Conservation (phyloP, 345 rosid genomes). For the Triadica sebifera region DNA sequence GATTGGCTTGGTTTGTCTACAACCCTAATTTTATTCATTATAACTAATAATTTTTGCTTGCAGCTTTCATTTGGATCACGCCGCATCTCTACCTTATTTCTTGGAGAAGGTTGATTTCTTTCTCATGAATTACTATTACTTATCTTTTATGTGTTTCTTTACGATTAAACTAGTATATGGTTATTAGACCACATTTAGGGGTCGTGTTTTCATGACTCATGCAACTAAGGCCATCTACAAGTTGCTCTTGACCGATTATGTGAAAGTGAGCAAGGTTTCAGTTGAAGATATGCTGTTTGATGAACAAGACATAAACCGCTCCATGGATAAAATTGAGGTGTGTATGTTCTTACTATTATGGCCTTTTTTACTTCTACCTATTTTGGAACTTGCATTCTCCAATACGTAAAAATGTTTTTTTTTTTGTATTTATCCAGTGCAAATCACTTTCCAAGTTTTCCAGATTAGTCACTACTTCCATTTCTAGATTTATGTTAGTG, state of each 20-base stretch:
- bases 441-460: no score
- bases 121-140: neutral
- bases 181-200: conserved; percentile 79
- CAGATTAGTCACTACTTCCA: no score
- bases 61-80: conserved; percentile 99
- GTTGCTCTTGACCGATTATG: conserved; percentile 83
- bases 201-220: conserved; percentile 94
- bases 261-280: conserved; percentile 96
- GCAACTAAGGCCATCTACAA: conserved; percentile 94
- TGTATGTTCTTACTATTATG: neutral
- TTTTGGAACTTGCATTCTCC: no score
- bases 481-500: no score
- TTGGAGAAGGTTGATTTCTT: conserved; percentile 71
- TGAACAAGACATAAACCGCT: conserved; percentile 80
- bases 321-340: conserved; percentile 96
- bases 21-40: neutral
- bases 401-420: no score
- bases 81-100: conserved; percentile 93
- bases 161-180: conserved; percentile 8
- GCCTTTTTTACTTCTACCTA: neutral
- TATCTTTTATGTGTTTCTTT: neutral
- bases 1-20: no score
- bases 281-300: conserved; percentile 94
- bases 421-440: no score
- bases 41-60: conserved; percentile 24